A percentile compares a stretch with the other conserved stretches of the same genome.
Conservation (phyloP, 2,329 filamentous ascomycete species). For the Aspergillus candidus region DNA sequence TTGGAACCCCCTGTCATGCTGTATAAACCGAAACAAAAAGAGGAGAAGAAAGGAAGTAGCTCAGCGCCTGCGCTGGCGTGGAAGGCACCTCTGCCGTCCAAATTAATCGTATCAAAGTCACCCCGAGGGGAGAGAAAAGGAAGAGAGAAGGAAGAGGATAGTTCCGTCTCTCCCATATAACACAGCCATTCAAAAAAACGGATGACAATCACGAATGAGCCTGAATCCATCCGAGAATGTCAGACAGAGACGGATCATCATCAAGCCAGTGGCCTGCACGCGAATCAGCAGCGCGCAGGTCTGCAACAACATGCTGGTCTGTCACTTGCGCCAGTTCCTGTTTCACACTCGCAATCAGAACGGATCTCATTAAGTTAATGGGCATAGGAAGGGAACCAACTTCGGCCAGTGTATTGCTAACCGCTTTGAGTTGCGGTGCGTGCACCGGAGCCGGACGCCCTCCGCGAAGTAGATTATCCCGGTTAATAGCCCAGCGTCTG, state of each 20-base stretch:
- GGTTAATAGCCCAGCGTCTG: constrained; percentile 52
- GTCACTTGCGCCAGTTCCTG: constrained; percentile 55
- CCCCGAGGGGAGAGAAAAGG: no score
- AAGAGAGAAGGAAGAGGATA: no score
- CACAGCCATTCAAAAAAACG: no score
- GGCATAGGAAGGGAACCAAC: constrained; percentile 31
- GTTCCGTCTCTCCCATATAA: no score
- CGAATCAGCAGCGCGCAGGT: constrained; percentile 50
- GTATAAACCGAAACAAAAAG: not conserved
- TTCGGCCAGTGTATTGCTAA: constrained; percentile 44
- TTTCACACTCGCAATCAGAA: constrained; percentile 1
- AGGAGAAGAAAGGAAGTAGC: not conserved
- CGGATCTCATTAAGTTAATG: not conserved
- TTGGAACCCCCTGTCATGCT: no score
- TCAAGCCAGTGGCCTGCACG: constrained; percentile 56
- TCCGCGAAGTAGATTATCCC: constrained; percentile 47
- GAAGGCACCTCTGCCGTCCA: constrained; percentile 7
- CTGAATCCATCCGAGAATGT: constrained; percentile 44
- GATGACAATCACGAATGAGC: constrained; percentile 24
- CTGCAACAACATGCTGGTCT: constrained; percentile 51
- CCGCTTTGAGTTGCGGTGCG: constrained; percentile 43
- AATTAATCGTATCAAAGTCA: constrained; percentile 5
- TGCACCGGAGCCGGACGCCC: constrained; percentile 45
- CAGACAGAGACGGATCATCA: constrained; percentile 53
- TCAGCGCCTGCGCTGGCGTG: constrained; percentile 14